phyloP scores from a whole-genome alignment of 306 rosid species.

The Citrullus amarus region DNA sequence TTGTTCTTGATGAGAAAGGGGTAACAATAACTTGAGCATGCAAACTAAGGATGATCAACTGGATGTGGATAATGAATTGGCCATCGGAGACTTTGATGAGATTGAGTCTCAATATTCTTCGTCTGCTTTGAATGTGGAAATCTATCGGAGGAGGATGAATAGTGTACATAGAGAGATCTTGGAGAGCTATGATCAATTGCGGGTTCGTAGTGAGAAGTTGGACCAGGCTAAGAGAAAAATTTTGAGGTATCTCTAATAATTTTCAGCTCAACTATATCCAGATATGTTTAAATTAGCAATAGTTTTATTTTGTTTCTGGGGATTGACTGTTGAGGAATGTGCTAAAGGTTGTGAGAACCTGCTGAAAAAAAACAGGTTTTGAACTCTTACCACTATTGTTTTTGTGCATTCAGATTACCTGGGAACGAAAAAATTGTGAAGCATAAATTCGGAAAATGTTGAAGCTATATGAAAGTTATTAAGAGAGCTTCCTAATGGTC shows the following conservation, averaged over 20 bases:
- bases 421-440: background rate
- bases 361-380: background rate
- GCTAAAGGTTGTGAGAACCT: background rate
- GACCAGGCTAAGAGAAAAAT: conserved; percentile 42
- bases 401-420: background rate
- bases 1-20: conserved; percentile 29
- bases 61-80: conserved; percentile 12
- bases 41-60: conserved; percentile 19
- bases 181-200: conserved; percentile 29
- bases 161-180: conserved; percentile 25
- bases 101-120: conserved; percentile 13
- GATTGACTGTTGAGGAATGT: background rate
- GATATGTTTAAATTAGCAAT: background rate
- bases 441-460: background rate
- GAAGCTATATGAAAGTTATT: background rate
- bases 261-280: background rate
- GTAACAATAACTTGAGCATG: conserved; percentile 18
- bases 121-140: conserved; percentile 22
- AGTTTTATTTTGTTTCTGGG: background rate
- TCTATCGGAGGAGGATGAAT: conserved; percentile 19
- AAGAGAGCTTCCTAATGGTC: background rate
- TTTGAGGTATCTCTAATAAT: conserved; percentile 35
- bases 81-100: conserved; percentile 9
- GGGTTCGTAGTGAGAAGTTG: conserved; percentile 29
- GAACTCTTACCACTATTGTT: background rate